Evolutionary conservation across 495 filamentous ascomycete genomes (phyloP).

Genomic region (Aspergillus biplanus): DNA sequence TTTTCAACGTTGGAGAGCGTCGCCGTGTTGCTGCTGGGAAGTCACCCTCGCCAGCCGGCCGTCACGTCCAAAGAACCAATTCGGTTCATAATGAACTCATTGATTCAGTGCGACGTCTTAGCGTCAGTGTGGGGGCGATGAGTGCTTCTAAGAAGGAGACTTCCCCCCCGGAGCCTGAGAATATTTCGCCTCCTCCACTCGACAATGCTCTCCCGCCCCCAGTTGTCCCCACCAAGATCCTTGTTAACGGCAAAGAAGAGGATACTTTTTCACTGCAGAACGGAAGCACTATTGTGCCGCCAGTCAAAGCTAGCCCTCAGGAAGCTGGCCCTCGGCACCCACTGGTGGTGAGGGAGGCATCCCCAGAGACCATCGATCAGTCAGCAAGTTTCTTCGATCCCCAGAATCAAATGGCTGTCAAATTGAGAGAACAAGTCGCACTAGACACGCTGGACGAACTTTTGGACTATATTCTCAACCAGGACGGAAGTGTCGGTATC

Average conservation of each 20-base stretch:
- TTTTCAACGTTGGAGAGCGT: conserved; percentile 96
- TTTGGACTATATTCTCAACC: conserved; percentile 79
- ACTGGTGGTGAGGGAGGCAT: conserved; percentile 33
- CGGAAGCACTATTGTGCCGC: conserved; percentile 36
- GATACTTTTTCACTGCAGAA: conserved; percentile 31
- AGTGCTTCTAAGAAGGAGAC: conserved; percentile 26
- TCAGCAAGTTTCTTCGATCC: conserved; percentile 95
- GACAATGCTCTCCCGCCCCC: conserved; percentile 39
- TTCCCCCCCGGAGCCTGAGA: conserved; percentile 34
- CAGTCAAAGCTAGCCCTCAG: conserved; percentile 29
- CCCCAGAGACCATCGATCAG: conserved; percentile 73
- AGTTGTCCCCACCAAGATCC: conserved; percentile 49
- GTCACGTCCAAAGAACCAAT: conserved; percentile 29
- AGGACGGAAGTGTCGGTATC: conserved; percentile 93
- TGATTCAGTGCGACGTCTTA: conserved; percentile 48
- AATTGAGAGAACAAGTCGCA: conserved; percentile 86
- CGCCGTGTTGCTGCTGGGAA: conserved; percentile 76
- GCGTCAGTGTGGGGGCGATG: conserved; percentile 44
- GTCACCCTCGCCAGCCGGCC: conserved; percentile 42
- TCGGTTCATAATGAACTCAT: conserved; percentile 46
- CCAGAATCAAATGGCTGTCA: conserved; percentile 77
- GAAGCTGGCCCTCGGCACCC: conserved; percentile 22
- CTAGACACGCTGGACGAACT: conserved; percentile 91
- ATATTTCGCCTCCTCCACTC: conserved; percentile 26
- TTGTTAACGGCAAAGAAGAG: conserved; percentile 51